Evolutionary conservation across 1,284 basidiomycete species (phyloP), one percentile per base, ranked within the genome.

Genomic region (Marasmius fiardii): DNA sequence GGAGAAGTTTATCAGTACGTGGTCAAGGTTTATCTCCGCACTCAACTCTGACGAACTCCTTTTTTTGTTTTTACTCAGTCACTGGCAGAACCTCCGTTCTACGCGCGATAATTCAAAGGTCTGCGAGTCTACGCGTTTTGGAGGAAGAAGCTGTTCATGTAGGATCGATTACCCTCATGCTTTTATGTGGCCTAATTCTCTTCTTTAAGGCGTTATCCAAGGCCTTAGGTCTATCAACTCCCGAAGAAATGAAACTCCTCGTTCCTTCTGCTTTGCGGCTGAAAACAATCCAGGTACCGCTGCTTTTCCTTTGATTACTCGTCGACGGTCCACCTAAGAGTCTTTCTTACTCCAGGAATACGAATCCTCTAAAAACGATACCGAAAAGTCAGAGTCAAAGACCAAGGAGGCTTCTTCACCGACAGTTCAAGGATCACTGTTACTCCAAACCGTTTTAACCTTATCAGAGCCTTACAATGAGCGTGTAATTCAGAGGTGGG

Each of bases 401-500:
- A 10, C 4, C 62, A 56, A 55, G 54, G 62, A 23, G 63, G 28
- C 59, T 57, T 1, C 61, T 58, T 20, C 59, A 67, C 52, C 86
- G 3, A 91, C 84, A 63, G 81, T 89, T n/a, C 93, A 94, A 68
- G 95, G 95, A 1, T 90, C 92, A 7, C 69, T 96, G 11, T 71
- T 98, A 4, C 72, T 97, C 2, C 94, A 97, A 69, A 85, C 89
- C 1, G 74, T 96, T 55, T 78, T 96, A 18, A 80, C 77, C 28
- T 76, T 95, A 12, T 70, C 82, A 0, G 72, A 80, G 5, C 85
- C 87, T 0, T 78, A 88, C 61, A 88, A 90, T 64, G 75, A 80
- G 51, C 67, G 81, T 20, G 81, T 93, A 0, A 71, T 88, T 33
- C 78, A 88, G 39, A 90, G 88, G 92, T 90, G 59, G 10, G 51